These are phyloP conservation scores for Calonectria montana DNA, from an alignment of 2,329 filamentous ascomycete species.

Conservation along the genomic window DNA sequence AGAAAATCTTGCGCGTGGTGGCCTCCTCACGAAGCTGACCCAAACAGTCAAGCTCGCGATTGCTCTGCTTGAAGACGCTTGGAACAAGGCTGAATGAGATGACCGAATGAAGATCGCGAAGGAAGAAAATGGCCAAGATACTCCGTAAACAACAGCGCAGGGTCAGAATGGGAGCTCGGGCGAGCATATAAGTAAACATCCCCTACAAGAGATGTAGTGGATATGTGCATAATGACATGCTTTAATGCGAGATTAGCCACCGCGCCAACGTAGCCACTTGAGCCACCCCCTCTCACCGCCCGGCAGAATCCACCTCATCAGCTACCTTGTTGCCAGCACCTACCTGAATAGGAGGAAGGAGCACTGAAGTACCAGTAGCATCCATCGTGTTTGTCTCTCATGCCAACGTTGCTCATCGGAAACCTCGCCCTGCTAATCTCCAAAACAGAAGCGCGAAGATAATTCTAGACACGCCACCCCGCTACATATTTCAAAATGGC, in stretches of 20 bases:
- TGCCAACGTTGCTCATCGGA: conserved; percentile 13
- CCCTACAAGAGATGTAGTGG: conserved; percentile 32
- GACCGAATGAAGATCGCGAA: conserved; percentile 31
- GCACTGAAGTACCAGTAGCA: conserved; percentile 34
- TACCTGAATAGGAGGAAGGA: conserved; percentile 46
- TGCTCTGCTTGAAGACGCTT: conserved; percentile 27
- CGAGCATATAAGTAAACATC: conserved; percentile 38
- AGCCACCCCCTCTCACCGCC: conserved; percentile 44
- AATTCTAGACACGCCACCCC: background rate
- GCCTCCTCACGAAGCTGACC: conserved; percentile 21
- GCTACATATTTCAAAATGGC: conserved; percentile 66
- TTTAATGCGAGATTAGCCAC: conserved; percentile 32
- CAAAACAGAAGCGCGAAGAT: background rate
- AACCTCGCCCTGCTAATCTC: background rate
- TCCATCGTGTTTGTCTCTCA: conserved; percentile 29
- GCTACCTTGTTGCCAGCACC: conserved; percentile 41
- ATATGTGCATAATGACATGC: conserved; percentile 37
- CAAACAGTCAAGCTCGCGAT: conserved; percentile 15
- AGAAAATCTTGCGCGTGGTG: conserved; percentile 32
- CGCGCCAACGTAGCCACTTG: conserved; percentile 24
- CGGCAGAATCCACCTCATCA: conserved; percentile 49
- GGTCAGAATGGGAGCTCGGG: conserved; percentile 37
- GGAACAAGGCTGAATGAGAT: conserved; percentile 29
- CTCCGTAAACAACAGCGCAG: conserved; percentile 31
- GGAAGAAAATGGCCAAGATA: conserved; percentile 35